Percentiles rank a stretch among this genome's conserved stretches.
These are phyloP conservation scores for Echeveria elegans DNA, from an alignment of 164 flowering plant species.

Conservation along the genomic window DNA sequence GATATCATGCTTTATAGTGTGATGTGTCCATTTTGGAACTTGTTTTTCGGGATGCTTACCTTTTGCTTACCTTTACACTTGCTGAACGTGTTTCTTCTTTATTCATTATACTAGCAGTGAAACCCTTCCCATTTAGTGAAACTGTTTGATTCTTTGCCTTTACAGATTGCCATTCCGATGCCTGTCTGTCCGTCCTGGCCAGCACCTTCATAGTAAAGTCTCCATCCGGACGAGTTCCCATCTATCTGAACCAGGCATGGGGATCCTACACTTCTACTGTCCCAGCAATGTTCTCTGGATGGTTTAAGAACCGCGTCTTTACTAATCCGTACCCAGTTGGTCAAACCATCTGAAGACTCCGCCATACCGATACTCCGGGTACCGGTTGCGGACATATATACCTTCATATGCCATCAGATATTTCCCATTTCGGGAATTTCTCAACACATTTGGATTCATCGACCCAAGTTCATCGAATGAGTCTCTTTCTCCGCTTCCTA, in stretches of 20 bases:
- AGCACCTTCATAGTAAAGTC: slow-evolving; percentile 70
- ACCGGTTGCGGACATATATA: slow-evolving; percentile 45
- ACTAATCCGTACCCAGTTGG: slow-evolving; percentile 47
- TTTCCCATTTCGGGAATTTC: slow-evolving; percentile 34
- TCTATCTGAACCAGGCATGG: slow-evolving; percentile 76
- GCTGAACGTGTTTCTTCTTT: not conserved
- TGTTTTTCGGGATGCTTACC: too few species aligned
- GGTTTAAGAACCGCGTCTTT: slow-evolving; percentile 34
- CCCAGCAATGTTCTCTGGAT: slow-evolving; percentile 50
- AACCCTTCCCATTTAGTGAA: slow-evolving; percentile 63
- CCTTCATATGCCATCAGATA: slow-evolving; percentile 92
- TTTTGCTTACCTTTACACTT: too few species aligned
- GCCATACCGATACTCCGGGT: slow-evolving; percentile 62
- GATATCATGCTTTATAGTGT: too few species aligned
- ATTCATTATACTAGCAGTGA: slow-evolving; percentile 6
- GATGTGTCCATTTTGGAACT: too few species aligned
- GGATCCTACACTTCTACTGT: slow-evolving; percentile 43
- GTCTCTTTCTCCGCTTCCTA: slow-evolving; percentile 45
- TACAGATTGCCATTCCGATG: slow-evolving; percentile 69
- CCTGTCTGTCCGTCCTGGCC: slow-evolving; percentile 49
- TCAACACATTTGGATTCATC: slow-evolving; percentile 42
- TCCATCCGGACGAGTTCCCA: slow-evolving; percentile 66
- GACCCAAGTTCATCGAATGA: slow-evolving; percentile 57
- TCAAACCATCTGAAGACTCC: slow-evolving; percentile 63
- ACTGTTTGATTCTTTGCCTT: slow-evolving; percentile 27